Percentiles rank a stretch among this genome's conserved stretches.
Evolutionary conservation across 768 basidiomycete genomes (phyloP).

Genomic region (Rhodotorula paludigena): DNA sequence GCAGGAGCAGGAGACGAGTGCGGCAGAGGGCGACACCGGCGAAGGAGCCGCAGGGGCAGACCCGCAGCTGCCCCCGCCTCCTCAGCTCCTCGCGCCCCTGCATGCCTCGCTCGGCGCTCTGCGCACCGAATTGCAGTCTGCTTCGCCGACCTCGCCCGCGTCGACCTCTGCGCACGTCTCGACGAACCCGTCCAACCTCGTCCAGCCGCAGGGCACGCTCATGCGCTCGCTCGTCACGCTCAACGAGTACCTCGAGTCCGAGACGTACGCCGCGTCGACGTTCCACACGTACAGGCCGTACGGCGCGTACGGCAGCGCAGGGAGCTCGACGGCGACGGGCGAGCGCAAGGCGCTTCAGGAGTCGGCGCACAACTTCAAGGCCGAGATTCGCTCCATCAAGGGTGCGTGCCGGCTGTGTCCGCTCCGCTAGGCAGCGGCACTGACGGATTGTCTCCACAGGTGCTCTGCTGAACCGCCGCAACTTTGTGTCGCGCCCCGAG

Average conservation of each 20-base stretch:
- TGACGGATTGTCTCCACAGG: not conserved
- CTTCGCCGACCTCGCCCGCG: not conserved
- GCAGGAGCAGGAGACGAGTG: not conserved
- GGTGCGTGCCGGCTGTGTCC: slow-evolving; percentile 3
- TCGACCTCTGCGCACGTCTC: not conserved
- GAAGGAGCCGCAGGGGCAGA: not conserved
- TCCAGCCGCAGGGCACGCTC: slow-evolving; percentile 25
- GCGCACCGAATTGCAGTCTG: not conserved
- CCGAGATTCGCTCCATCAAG: slow-evolving; percentile 28
- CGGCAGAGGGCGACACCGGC: not conserved
- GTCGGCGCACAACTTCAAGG: slow-evolving; percentile 22
- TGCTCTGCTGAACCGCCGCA: slow-evolving; percentile 22
- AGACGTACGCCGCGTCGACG: slow-evolving; percentile 12
- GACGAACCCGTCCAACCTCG: slow-evolving; percentile 32
- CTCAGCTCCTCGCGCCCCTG: not conserved
- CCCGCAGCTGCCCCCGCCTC: not conserved
- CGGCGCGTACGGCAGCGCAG: not conserved
- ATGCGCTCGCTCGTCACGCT: slow-evolving; percentile 28
- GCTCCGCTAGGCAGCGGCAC: too few relatives aligned
- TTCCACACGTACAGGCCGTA: slow-evolving; percentile 19
- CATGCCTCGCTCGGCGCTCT: slow-evolving; percentile 1
- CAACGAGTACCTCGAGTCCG: slow-evolving; percentile 30
- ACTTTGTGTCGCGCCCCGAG: not conserved
- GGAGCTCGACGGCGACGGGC: not conserved
- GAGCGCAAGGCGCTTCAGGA: slow-evolving; percentile 20